Evolutionary conservation across 768 basidiomycete species (phyloP).

Genomic region (Russula dissimulans): DNA sequence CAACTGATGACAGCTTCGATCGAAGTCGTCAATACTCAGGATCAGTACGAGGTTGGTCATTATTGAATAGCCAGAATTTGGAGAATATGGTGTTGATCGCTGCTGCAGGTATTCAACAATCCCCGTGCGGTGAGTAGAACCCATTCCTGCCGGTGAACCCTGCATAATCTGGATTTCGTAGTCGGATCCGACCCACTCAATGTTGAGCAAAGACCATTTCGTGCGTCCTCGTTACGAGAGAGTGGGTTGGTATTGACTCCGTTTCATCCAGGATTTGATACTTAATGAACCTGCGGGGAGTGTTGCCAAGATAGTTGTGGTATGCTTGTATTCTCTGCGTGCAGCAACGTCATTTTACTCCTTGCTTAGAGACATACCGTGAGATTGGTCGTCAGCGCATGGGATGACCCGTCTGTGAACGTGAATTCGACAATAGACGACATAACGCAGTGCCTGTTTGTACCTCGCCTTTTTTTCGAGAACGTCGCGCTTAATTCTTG

Average conservation of each 20-base stretch:
- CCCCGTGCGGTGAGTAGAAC: conserved; percentile 56
- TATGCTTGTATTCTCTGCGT: conserved; percentile 25
- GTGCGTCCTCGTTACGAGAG: conserved; percentile 35
- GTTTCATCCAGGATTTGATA: conserved; percentile 50
- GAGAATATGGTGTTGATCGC: background rate
- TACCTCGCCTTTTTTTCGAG: background rate
- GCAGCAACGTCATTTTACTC: background rate
- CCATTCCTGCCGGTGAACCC: background rate
- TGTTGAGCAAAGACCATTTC: conserved; percentile 85
- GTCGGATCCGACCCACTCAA: conserved; percentile 85
- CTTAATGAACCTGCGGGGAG: conserved; percentile 78
- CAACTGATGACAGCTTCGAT: conserved; percentile 56
- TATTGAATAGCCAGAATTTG: background rate
- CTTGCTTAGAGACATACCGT: conserved; percentile 49
- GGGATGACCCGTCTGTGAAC: conserved; percentile 64
- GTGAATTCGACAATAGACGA: conserved; percentile 51
- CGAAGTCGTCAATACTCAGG: conserved; percentile 69
- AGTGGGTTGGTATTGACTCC: conserved; percentile 9
- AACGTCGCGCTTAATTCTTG: background rate
- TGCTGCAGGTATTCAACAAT: conserved; percentile 60
- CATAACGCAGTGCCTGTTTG: conserved; percentile 57
- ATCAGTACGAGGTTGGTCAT: conserved; percentile 62
- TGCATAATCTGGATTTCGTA: conserved; percentile 22
- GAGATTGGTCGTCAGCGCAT: conserved; percentile 61
- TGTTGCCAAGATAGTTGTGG: conserved; percentile 60